Base-by-base conservation (phyloP, 208 protist genomes). In the Phytomonas sp. region DNA sequence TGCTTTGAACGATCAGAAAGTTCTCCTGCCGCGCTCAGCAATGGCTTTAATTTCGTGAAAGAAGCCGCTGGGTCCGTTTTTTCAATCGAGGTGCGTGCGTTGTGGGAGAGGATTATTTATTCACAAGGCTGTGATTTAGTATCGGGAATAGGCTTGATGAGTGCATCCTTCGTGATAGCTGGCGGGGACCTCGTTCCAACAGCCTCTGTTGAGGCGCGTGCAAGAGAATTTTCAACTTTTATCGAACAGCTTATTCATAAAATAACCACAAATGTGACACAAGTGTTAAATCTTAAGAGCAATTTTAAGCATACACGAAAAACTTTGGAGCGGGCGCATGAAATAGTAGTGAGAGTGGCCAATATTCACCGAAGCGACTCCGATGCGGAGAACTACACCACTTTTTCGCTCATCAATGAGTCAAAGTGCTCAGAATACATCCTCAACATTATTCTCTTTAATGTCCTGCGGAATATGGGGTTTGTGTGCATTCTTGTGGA, bases 11-110 rank as follows among this genome's bases (percentile, higher is more conserved):
- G 36, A 3, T 66, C 74, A 10, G 36, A 65, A 16, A 72, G 65
- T 29, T 70, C 69, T 12, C 5, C 74, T 2, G 60, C 70, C n/a
- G 37, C 68, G 16, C 59, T 86, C 31, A 40, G 70, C 11, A 81
- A 71, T 60, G 80, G 67, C 16, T 89, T 89, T 67, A 61, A 63
- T 12, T 89, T 89, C 71, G n/a, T 86, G 30, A 84, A 82, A 34
- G 81, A 84, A 36, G 73, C 73, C 19, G 45, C 29, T 7, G 69
- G 75, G 36, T 82, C 80, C 4, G 40, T 86, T 26, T 75, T 75
- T 30, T 72, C 76, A 14, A 67, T 89, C 33, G 78, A 84, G 73
- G 69, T 86, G 36, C 74, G 82, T 45, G 70, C 72, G 23, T 75
- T 80, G 19, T 89, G 84, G 84, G 61, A 84, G 52, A 34, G 63